Conservation (phyloP, 768 basidiomycete species). For the Dioszegia crocea region DNA sequence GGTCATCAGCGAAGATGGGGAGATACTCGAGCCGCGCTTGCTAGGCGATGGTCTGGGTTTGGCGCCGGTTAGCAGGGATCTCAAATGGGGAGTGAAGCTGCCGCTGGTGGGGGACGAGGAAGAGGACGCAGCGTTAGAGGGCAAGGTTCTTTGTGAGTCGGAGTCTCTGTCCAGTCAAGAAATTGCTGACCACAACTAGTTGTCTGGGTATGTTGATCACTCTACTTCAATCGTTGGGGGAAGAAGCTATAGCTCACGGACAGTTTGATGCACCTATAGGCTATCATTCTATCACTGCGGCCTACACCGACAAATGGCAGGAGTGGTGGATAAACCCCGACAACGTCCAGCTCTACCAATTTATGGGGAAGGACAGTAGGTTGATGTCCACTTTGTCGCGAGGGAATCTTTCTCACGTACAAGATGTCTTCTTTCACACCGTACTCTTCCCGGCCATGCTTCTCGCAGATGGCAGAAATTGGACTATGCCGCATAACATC, state of each 20-base stretch:
- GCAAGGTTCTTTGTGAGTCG: slow-evolving; percentile 93
- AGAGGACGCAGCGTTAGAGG: slow-evolving; percentile 76
- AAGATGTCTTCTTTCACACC: slow-evolving; percentile 90
- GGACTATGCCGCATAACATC: slow-evolving; percentile 91
- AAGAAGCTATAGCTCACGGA: not conserved
- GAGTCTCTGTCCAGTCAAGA: not conserved
- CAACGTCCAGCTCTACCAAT: slow-evolving; percentile 88
- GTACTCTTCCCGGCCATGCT: slow-evolving; percentile 89
- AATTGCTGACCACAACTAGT: slow-evolving; percentile 54
- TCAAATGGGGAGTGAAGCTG: slow-evolving; percentile 94
- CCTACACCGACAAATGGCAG: slow-evolving; percentile 90
- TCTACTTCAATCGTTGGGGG: not conserved
- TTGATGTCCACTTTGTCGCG: not conserved
- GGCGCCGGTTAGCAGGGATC: slow-evolving; percentile 86
- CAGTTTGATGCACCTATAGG: slow-evolving; percentile 97
- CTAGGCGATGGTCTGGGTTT: slow-evolving; percentile 73
- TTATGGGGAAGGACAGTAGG: slow-evolving; percentile 95
- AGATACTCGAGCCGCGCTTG: slow-evolving; percentile 84
- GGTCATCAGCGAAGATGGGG: slow-evolving; percentile 80
- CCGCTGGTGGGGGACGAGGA: slow-evolving; percentile 64
- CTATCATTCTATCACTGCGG: slow-evolving; percentile 94
- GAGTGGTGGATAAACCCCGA: slow-evolving; percentile 94
- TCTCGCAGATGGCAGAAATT: slow-evolving; percentile 79
- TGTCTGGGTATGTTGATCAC: slow-evolving; percentile 85
- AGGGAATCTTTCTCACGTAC: not conserved